Evolutionary conservation across 768 basidiomycete genomes (phyloP), one percentile per base, ranked within the genome.

Genomic region (Calocybe cyanea): DNA sequence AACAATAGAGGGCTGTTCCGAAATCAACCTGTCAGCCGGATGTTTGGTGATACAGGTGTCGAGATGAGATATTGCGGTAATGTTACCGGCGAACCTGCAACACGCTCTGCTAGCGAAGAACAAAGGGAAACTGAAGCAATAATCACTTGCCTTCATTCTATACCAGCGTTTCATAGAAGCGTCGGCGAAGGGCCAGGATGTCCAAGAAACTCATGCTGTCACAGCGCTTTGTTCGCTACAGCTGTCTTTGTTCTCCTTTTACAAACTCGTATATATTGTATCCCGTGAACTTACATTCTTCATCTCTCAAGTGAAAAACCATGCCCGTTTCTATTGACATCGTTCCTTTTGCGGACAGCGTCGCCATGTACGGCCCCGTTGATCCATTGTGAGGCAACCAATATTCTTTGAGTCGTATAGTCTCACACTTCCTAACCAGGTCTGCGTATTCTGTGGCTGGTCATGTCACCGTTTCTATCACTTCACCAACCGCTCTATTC

Each of bases 381-480:
- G 80, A 87, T 62, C 51, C 70, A 43, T 71, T 67, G 90, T 91
- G 60, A 67, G 85, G 45, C 18, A 11, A 23, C 42, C 32, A 40
- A 17, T 28, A 36, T 17, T 11, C 25, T 11, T 38, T 36, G n/a
- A n/a, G n/a, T n/a, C n/a, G n/a, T 33, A n/a, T 25, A 30, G 10
- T 15, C 14, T 21, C 21, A n/a, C 15, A 46, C 36, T 14, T 10
- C 41, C 6, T 35, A 6, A 6, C 25, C 5, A 96, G 92, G 47
- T 83, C 87, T 46, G 82, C 82, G 1, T 95, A 92, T 63, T 94
- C 93, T 8, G 75, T 96, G 36, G 85, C 91, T 7, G 93, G 92
- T 2, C 77, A 92, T 60, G 69, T 95, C 17, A 69, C 79, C 18
- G 67, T 95, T 43, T 73, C 80, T 0, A 54, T 93, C 24, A 68